Evolutionary conservation across 305 asterid genomes (phyloP).

Genomic region (Solanum chacoense): DNA sequence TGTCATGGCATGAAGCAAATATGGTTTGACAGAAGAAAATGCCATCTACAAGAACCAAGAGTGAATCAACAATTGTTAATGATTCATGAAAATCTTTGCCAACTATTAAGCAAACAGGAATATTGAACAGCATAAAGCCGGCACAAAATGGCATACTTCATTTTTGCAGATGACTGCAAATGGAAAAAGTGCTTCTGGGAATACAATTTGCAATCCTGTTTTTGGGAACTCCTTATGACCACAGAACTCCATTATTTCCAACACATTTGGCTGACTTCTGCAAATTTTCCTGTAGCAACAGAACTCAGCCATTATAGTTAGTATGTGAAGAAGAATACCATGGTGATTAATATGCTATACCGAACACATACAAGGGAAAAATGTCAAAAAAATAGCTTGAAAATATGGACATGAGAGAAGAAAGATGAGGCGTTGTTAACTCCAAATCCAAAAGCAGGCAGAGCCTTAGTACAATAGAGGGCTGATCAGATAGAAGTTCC

Average conservation of each 20-base stretch:
- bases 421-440: neutral
- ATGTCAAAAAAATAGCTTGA: neutral
- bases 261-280: slow-evolving; percentile 39
- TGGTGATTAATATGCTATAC: neutral
- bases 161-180: slow-evolving; percentile 61
- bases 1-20: slow-evolving; percentile 65
- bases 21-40: slow-evolving; percentile 30
- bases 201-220: slow-evolving; percentile 60
- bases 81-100: neutral
- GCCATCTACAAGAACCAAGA: slow-evolving; percentile 30
- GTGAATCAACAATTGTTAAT: neutral
- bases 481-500: neutral
- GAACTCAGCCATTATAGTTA: neutral
- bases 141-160: slow-evolving; percentile 35
- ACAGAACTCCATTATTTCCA: slow-evolving; percentile 56
- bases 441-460: slow-evolving; percentile 2
- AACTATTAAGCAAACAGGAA: neutral
- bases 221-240: slow-evolving; percentile 43
- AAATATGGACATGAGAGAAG: neutral
- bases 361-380: neutral
- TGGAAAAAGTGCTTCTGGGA: slow-evolving; percentile 64
- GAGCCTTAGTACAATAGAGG: neutral
- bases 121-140: slow-evolving; percentile 5
- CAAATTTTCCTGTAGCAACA: slow-evolving; percentile 53
- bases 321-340: neutral